These are phyloP conservation scores for Eragrostis tef DNA, from an alignment of 202 grass and related monocot species.

Conservation along the genomic window DNA sequence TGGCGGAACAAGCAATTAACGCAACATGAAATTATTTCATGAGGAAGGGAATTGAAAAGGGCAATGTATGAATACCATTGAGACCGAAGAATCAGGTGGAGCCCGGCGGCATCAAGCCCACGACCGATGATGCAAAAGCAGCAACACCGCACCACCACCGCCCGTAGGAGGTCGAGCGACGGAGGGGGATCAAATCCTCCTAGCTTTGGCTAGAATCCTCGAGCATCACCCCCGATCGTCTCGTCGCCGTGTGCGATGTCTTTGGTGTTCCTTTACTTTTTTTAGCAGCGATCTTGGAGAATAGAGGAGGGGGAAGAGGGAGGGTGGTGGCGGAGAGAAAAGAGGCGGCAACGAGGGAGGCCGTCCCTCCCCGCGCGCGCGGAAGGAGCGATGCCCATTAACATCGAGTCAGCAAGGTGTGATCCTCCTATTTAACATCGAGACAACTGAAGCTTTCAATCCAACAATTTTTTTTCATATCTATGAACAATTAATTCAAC, in stretches of 20 bases:
- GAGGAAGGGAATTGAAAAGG: too few species aligned
- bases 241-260: neutral
- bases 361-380: too few species aligned
- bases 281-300: neutral
- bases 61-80: constrained; percentile 29
- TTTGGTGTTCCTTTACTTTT: neutral
- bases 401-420: too few species aligned
- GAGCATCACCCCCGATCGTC: neutral
- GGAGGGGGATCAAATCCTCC: neutral
- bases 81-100: constrained; percentile 31
- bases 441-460: too few species aligned
- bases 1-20: neutral
- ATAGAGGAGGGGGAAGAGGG: neutral
- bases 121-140: constrained; percentile 18
- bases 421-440: too few species aligned
- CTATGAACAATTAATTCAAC: too few species aligned
- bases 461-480: too few species aligned
- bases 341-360: neutral
- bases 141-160: neutral
- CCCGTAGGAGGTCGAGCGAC: neutral
- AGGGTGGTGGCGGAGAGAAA: neutral
- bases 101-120: constrained; percentile 19
- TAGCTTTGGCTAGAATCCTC: neutral
- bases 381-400: too few species aligned
- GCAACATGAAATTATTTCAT: neutral